These are phyloP conservation scores for Trichoderma citrinoviride DNA, from an alignment of 2,329 filamentous ascomycete genomes.

Conservation along the genomic window DNA sequence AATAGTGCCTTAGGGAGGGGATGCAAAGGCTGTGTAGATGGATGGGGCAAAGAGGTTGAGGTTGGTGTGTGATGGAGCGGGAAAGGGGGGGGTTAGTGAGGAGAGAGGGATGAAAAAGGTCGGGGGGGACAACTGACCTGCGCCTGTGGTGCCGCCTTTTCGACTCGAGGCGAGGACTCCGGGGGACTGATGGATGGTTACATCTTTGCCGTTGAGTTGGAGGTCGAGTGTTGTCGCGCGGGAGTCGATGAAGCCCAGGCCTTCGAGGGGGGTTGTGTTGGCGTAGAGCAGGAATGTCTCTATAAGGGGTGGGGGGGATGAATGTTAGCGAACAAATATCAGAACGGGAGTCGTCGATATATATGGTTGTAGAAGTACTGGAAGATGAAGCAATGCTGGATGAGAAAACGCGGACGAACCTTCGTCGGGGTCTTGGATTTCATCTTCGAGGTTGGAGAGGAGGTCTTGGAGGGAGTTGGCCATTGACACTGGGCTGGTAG, in stretches of 20 bases:
- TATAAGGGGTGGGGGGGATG: conserved; percentile 36
- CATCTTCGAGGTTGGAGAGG: conserved; percentile 38
- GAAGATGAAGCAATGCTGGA: not conserved
- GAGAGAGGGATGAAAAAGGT: not conserved
- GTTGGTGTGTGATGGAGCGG: not conserved
- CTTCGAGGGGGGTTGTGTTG: conserved; percentile 66
- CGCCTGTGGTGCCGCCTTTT: conserved; percentile 56
- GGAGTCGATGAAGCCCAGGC: conserved; percentile 82
- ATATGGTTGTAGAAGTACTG: too few relatives aligned
- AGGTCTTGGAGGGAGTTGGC: conserved; percentile 23
- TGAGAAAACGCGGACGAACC: conserved; percentile 32
- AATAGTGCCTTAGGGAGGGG: too few relatives aligned
- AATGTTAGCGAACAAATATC: not conserved
- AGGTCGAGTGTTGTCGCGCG: conserved; percentile 64
- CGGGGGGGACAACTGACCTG: conserved; percentile 39
- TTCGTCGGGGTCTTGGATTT: conserved; percentile 51
- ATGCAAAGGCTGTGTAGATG: too few relatives aligned
- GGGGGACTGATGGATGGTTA: conserved; percentile 79
- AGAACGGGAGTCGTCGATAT: not conserved
- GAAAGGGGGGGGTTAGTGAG: not conserved
- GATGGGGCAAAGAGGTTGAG: too few relatives aligned
- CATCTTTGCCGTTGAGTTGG: conserved; percentile 65
- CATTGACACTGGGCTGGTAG: too few relatives aligned
- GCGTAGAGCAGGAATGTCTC: conserved; percentile 89
- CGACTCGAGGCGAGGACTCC: conserved; percentile 75